Conservation (phyloP, 192 early-diverging fungal genomes). For the Entomortierella lignicola region DNA sequence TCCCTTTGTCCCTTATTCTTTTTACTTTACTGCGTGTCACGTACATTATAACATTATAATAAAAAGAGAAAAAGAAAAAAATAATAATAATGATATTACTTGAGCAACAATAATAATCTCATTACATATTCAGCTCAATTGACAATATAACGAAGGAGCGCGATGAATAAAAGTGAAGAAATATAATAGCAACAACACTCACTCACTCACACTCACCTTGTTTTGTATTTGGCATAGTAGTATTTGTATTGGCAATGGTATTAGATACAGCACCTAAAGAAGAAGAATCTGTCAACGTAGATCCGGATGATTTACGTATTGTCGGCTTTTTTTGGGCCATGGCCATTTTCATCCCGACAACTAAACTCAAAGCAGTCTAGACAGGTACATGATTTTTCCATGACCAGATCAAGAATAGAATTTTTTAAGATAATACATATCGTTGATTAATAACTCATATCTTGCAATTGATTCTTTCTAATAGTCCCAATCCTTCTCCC, state of each 20-base stretch:
- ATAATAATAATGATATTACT: too few relatives aligned
- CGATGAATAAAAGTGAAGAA: too few relatives aligned
- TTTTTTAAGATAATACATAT: background rate
- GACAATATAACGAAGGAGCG: too few relatives aligned
- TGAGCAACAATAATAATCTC: too few relatives aligned
- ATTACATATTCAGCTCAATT: too few relatives aligned
- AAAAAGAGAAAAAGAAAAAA: too few relatives aligned
- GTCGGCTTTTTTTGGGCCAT: conserved; percentile 37
- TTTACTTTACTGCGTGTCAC: too few relatives aligned
- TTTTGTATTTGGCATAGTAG: background rate
- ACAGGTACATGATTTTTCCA: background rate
- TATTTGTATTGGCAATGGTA: background rate
- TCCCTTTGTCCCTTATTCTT: too few relatives aligned
- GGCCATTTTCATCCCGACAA: conserved; percentile 38
- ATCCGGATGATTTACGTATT: conserved; percentile 1
- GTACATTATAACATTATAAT: too few relatives aligned
- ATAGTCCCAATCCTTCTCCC: too few relatives aligned
- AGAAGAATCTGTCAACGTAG: background rate
- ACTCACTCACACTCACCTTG: background rate
- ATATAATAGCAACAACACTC: too few relatives aligned
- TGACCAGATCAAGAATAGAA: background rate
- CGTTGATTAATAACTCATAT: background rate
- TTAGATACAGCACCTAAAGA: too few relatives aligned
- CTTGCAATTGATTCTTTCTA: background rate
- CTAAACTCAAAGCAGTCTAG: conserved; percentile 31